Evolutionary conservation across 768 basidiomycete species (phyloP), one percentile per base, ranked within the genome.

Genomic region (Tylopilus vinaceipallidus): DNA sequence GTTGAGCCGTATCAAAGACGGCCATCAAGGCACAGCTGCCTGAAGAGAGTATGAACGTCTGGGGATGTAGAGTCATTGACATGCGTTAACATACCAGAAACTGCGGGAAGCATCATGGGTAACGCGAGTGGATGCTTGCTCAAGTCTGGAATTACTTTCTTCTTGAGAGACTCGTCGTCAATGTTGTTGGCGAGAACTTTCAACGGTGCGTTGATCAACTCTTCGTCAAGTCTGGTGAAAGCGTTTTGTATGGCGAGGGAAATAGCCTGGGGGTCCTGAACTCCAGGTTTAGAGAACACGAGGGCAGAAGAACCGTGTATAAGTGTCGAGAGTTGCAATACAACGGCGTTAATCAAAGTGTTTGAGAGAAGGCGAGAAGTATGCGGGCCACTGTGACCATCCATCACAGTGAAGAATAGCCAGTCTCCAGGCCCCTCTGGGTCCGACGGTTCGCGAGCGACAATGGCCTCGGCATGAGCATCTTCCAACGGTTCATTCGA

Each of bases 401-500:
- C 93, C 84, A 95, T 88, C 30, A 95, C 84, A 2, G 91, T 74
- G 60, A 92, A 94, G 69, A 95, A 88, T 36, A 92, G 73, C 52
- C 88, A 78, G 60, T 91, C 89, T 13, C 87, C 86, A 2, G 80
- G 77, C 0, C 74, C 74, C 3, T 79, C 74, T 10, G 78, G 74
- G 56, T 84, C 81, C n/a, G 78, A 71, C 3, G 71, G 71, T 60
- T 88, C 83, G 33, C 84, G 75, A 55, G 78, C 66, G 42, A 95
- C 71, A 53, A 93, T 73, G 48, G 84, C 82, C 52, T 78, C 76
- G 4, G 88, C 81, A 55, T 85, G 79, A 22, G 92, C 84, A 64
- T 99, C 97, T 69, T 99, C 97, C 44, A 97, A 84, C 8, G 93
- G 91, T 51, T 88, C 81, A 62, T 99, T 99, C 3, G 92, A 87